These are phyloP conservation scores for Pythium biforme DNA, from an alignment of 352 stramenopile genomes.

Conservation along the genomic window DNA sequence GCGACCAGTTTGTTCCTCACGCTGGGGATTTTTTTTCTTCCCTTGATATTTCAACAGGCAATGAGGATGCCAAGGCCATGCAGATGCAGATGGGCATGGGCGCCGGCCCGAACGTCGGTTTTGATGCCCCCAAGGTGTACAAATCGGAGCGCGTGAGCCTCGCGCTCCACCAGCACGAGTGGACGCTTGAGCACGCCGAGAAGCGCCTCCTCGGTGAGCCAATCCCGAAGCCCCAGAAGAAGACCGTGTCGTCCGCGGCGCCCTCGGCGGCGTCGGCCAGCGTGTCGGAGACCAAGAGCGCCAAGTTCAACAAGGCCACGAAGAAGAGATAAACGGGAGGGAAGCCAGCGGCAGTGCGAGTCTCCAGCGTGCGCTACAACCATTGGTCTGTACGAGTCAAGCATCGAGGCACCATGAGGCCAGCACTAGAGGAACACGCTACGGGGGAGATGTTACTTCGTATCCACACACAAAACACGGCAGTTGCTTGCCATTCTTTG, in stretches of 20 bases:
- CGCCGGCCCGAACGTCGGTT: constrained; percentile 78
- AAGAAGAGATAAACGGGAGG: constrained; percentile 47
- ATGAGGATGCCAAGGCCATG: constrained; percentile 89
- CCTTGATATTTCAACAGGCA: constrained; percentile 22
- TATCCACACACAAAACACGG: constrained; percentile 5
- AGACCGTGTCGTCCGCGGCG: constrained; percentile 15
- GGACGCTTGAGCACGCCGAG: constrained; percentile 75
- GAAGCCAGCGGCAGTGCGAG: not conserved
- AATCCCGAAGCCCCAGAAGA: constrained; percentile 51
- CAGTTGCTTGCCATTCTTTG: constrained; percentile 4
- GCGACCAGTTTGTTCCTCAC: no score
- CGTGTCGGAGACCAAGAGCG: constrained; percentile 41
- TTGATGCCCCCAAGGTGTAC: constrained; percentile 89
- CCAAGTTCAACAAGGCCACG: constrained; percentile 77
- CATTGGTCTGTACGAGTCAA: not conserved
- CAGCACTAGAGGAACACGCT: not conserved
- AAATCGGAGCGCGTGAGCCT: constrained; percentile 88
- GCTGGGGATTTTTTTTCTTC: no score
- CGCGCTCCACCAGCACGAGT: constrained; percentile 81
- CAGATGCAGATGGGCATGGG: constrained; percentile 93
- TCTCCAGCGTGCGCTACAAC: no score
- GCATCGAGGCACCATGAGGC: not conserved
- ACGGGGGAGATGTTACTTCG: not conserved
- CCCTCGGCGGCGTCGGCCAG: constrained; percentile 30
- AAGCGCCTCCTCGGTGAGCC: constrained; percentile 80